Evolutionary conservation across 805 yeast genomes (phyloP), one percentile per base, ranked within the genome.

Genomic region (Yueomyces sinensis): DNA sequence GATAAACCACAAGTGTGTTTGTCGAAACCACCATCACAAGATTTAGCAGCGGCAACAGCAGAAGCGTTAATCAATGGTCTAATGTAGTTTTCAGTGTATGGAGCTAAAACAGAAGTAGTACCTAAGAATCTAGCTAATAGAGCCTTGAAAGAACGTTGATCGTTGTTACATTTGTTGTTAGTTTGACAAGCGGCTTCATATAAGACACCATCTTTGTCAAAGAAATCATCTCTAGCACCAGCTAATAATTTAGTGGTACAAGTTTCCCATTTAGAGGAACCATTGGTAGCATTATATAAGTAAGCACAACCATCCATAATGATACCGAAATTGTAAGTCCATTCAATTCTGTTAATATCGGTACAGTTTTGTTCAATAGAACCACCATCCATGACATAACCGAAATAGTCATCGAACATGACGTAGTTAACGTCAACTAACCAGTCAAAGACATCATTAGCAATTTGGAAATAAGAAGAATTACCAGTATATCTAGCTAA

Each of bases 71-170:
- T 36, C 41, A 54, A 49, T n/a, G 40, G 45, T 30, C 52, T 51
- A 32, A 58, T 51, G 13, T 46, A 37, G 23, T 41, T 41, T 39
- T 54, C 43, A 2, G 59, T 41, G 40, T 58, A 58, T 3, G 93
- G 91, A 2, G 70, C 76, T 54, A 86, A 56, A 29, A 70, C 63
- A 0, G 84, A 72, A 1, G 93, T 76, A 37, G 72, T 57, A 0
- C 83, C 87, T 52, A 86, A 54, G 50, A 74, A 75, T 36, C 94
- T 63, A 3, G 83, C 52, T 42, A 81, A 66, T 44, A 76, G 78
- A 1, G 93, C 93, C 62, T 80, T 82, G 68, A 86, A 86, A 13
- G 87, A 72, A 35, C 94, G 65, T 63, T 84, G 93, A 62, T 86
- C 95, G 36, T 72, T 76, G 58, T 82, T 70, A 62, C 95, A 86